Evolutionary conservation across 768 basidiomycete species (phyloP), one percentile per base, ranked within the genome.

Genomic region (Collybia sp.): DNA sequence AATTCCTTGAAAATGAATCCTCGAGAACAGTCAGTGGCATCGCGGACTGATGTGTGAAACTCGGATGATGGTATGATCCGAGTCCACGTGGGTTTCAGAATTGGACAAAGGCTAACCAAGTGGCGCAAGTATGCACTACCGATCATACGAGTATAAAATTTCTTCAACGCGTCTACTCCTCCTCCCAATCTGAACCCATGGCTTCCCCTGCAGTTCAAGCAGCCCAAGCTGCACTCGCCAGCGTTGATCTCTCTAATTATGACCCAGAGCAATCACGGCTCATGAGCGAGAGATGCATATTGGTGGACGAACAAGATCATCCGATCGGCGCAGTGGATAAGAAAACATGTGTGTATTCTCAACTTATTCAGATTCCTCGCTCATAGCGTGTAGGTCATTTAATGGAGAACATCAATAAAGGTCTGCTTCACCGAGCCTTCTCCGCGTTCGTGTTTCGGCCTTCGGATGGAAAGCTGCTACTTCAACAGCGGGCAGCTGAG

Each of bases 401-500:
- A 45, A 98, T 99, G 93, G 85, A 88, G 62, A 96, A 96, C 63
- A 95, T 98, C 59, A 82, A 83, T 62, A 85, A 86, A 58, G 94
- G 94, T 12, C 78, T 98, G 35, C 82, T 99, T 18, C 96, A 99
- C 65, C 87, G 96, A 34, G 96, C 96, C 13, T 99, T 99, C 73
- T 97, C 94, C 48, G 94, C 86, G 31, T 98, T 99, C 65, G 79
- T 97, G 53, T 99, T 98, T 75, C 76, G 93, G 32, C 96, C 96
- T 2, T 82, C 82, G 11, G 93, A 97, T 63, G 96, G 96, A 39
- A 89, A 85, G 64, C 77, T 99, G 13, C 74, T 99, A 19, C 77
- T 99, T 38, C 96, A 99, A 63, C 92, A 93, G 65, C 82, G 96
- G 32, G 96, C 96, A 15, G 75, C 84, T n/a, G 93, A 95, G 71